Conservation (phyloP, 148 eudicot genomes). For the Vaccinium darrowii region DNA sequence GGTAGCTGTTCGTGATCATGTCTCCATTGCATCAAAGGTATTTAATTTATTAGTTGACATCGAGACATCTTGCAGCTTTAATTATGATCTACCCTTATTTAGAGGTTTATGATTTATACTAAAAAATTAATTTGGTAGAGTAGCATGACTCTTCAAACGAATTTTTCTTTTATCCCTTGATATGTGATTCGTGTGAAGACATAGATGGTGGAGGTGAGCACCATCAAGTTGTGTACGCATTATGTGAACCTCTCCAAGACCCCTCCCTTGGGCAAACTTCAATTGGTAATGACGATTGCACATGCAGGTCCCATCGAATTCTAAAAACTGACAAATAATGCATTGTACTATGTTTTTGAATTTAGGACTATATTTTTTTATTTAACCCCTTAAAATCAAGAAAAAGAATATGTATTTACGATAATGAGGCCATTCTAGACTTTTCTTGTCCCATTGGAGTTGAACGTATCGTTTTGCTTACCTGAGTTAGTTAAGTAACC, state of each 20-base stretch:
- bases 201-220: not conserved
- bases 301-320: not conserved
- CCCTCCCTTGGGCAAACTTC: not conserved
- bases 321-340: not conserved
- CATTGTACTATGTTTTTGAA: not conserved
- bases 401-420: not conserved
- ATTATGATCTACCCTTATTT: not conserved
- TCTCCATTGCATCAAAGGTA: conserved; percentile 76
- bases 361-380: not conserved
- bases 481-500: not conserved
- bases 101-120: not conserved
- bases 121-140: too few relatives aligned
- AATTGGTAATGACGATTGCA: not conserved
- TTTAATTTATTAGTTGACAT: not conserved
- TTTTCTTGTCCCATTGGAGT: not conserved
- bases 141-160: not conserved
- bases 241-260: not conserved
- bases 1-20: conserved; percentile 84
- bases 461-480: not conserved
- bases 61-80: not conserved
- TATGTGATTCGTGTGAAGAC: not conserved
- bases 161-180: not conserved
- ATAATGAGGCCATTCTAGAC: conserved; percentile 1
- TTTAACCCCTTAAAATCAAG: not conserved
- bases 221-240: not conserved